Evolutionary conservation across 352 stramenopile species (phyloP).

Genomic region (Globisporangium orthogonon): DNA sequence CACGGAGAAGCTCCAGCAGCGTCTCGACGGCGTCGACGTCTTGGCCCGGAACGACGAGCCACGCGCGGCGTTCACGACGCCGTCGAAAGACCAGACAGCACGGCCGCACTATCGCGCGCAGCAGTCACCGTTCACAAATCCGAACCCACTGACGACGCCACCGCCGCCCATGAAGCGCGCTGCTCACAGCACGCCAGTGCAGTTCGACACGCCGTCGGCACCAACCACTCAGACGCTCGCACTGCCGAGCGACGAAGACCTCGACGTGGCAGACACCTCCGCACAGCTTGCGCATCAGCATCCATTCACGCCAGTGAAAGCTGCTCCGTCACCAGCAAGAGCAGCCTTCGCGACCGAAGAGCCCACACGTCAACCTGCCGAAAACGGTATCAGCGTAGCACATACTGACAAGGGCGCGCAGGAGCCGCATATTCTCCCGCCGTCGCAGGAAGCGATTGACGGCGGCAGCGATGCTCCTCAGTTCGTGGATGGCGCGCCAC

Average conservation of each 20-base stretch:
- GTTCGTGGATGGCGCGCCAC: background rate
- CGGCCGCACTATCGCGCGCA: background rate
- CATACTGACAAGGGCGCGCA: background rate
- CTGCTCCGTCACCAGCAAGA: background rate
- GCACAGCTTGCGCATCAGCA: background rate
- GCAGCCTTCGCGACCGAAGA: background rate
- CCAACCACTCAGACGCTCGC: conserved; percentile 9
- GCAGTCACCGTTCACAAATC: conserved; percentile 6
- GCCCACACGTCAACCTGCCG: background rate
- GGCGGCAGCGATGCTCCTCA: background rate
- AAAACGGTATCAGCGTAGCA: too few species aligned
- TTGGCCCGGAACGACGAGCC: conserved; percentile 8
- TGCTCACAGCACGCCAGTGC: conserved; percentile 4
- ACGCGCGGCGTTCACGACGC: conserved; percentile 12
- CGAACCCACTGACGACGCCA: background rate
- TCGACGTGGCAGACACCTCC: background rate
- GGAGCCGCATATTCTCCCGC: background rate
- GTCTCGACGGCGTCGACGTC: conserved; percentile 33
- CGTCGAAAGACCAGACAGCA: conserved; percentile 6
- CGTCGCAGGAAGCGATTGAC: background rate
- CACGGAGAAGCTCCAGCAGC: conserved; percentile 59
- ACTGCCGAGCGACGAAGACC: conserved; percentile 7
- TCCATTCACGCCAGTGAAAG: conserved; percentile 6
- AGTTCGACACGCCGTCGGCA: conserved; percentile 10
- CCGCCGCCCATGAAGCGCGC: too few species aligned